Evolutionary conservation across 495 filamentous ascomycete species (phyloP).

Genomic region (Podospora sp.): DNA sequence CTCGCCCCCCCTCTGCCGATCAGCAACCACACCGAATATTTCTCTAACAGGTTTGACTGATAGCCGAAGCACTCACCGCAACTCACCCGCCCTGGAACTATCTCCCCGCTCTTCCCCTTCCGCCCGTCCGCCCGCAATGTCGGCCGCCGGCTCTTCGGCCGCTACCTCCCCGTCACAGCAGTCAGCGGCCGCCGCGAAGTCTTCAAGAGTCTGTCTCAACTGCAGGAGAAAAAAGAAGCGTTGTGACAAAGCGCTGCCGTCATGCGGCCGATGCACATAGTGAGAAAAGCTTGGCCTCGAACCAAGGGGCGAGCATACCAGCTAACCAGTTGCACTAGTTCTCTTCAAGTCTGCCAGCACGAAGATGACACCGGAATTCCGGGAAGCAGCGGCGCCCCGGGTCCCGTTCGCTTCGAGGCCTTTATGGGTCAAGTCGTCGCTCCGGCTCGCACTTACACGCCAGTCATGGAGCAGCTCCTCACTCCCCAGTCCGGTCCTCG

Average conservation of each 20-base stretch:
- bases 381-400: conserved; percentile 7
- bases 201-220: conserved; percentile 32
- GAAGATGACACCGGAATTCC: conserved; percentile 29
- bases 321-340: conserved; percentile 18
- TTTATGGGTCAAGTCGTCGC: conserved; percentile 22
- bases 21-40: background rate
- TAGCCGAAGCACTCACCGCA: background rate
- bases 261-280: conserved; percentile 32
- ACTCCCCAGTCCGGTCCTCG: conserved; percentile 11
- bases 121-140: background rate
- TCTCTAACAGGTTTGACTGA: background rate
- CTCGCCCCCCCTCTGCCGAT: background rate
- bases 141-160: conserved; percentile 20
- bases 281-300: conserved; percentile 18
- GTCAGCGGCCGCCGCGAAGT: conserved; percentile 20
- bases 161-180: conserved; percentile 27
- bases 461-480: conserved; percentile 21
- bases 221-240: conserved; percentile 34
- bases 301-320: background rate
- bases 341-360: conserved; percentile 30
- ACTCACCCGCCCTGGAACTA: background rate
- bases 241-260: conserved; percentile 34
- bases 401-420: conserved; percentile 21
- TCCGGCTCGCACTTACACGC: conserved; percentile 18
- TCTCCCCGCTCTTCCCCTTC: background rate